These are phyloP conservation scores for Thalassiosira hispida DNA, from an alignment of 352 stramenopile genomes.

Conservation along the genomic window DNA sequence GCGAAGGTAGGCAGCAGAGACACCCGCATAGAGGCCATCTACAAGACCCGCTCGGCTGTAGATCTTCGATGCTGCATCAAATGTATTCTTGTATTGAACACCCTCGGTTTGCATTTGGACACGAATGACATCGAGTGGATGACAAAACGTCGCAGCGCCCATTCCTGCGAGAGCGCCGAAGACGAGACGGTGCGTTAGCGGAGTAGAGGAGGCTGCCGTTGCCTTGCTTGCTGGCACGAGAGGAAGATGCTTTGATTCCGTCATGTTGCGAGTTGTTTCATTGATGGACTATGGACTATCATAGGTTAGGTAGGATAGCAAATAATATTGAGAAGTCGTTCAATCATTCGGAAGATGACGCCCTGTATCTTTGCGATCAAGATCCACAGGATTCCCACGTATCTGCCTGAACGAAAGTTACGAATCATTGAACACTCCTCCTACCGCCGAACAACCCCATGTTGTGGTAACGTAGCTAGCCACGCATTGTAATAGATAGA, in stretches of 20 bases:
- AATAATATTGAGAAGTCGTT: no score
- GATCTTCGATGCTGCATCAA: slow-evolving; percentile 57
- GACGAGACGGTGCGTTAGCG: slow-evolving; percentile 52
- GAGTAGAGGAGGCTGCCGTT: slow-evolving; percentile 16
- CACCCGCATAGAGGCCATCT: slow-evolving; percentile 59
- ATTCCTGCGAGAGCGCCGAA: slow-evolving; percentile 61
- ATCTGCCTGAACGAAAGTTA: no score
- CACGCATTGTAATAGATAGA: no score
- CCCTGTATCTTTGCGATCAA: no score
- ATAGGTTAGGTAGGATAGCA: no score
- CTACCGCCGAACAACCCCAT: no score
- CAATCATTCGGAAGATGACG: no score
- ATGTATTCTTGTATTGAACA: slow-evolving; percentile 50
- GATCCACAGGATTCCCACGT: no score
- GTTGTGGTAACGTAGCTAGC: no score
- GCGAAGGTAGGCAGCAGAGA: slow-evolving; percentile 64
- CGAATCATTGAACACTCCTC: no score
- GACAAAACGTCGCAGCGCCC: slow-evolving; percentile 63
- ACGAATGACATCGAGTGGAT: slow-evolving; percentile 60
- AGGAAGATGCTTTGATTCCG: slow-evolving; percentile 30
- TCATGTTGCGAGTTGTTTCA: slow-evolving; percentile 5
- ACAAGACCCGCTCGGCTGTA: slow-evolving; percentile 46
- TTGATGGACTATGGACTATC: no score
- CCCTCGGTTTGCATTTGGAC: slow-evolving; percentile 51
- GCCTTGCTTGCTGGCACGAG: slow-evolving; percentile 11